Base-by-base conservation (phyloP, 257 asterid genomes). In the Scutellaria barbata region DNA sequence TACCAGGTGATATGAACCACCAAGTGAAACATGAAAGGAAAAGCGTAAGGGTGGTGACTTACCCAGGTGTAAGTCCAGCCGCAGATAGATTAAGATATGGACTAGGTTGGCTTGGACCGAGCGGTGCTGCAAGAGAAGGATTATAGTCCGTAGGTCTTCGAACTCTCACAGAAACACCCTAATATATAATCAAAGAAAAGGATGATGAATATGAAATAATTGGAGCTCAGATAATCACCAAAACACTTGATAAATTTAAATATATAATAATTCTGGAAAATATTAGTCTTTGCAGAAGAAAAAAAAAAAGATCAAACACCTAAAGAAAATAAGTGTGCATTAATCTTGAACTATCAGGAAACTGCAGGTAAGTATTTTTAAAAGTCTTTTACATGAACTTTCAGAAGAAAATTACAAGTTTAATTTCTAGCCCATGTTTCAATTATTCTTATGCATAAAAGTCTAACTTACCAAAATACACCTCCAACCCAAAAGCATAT, bases 61-160 rank as follows among this genome's bases (percentile, higher is more conserved):
- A 85, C 87, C 90, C 87, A 69, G 84, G 81, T 74, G 85, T 76
- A 43, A 85, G 82, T 68, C 90, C 90, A 57, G 84, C 90, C 54
- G 90, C 90, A 68, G 83, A 87, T 68, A 85, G 68, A 76, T 85
- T 85, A 30, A 85, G 87, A 54, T 85, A 66, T 13, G 90, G 84
- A 74, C 82, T 81, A 17, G 90, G 90, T 78, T 82, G 90, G 66
- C 87, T 85, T 16, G 90, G 90, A 76, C 90, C 90, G 42, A 85
- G 90, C 4, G 83, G 76, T 55, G 87, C 87, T 71, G 90, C 90
- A 69, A 78, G 75, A 40, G 90, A 78, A 64, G 85, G 86, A 68
- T 78, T 85, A 59, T 85, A 85, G 72, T 85, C 90, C 41, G 85
- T 85, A 20, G 90, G 87, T 57, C 90, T 82, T 75, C 85, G 77